Percentiles rank a stretch among this genome's conserved stretches.
Evolutionary conservation across 2,329 filamentous ascomycete genomes (phyloP).

Genomic region (Pestalotiopsis sp.): DNA sequence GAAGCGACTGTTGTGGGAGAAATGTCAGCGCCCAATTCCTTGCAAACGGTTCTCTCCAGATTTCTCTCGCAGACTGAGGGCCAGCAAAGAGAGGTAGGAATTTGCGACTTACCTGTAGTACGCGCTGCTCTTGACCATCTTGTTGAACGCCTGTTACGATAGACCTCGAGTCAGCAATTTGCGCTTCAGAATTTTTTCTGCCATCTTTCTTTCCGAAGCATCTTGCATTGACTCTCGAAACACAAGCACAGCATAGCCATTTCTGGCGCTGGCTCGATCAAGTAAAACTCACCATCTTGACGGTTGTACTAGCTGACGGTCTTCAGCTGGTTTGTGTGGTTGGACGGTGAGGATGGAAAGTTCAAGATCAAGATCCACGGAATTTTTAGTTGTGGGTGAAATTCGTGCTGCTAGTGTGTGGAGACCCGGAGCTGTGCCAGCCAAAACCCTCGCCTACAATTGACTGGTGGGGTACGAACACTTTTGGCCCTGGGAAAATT

Average conservation of each 20-base stretch:
- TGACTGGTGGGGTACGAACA: conserved; percentile 40
- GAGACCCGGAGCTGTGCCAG: conserved; percentile 12
- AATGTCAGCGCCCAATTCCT: conserved; percentile 23
- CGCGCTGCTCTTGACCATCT: conserved; percentile 94
- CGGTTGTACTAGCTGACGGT: conserved; percentile 48
- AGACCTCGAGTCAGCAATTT: conserved; percentile 97
- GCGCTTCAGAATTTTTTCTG: conserved; percentile 78
- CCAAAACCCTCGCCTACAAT: conserved; percentile 17
- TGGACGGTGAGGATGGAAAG: conserved; percentile 14
- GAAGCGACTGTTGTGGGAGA: conserved; percentile 70
- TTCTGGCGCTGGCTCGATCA: conserved; percentile 30
- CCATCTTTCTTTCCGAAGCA: conserved; percentile 77
- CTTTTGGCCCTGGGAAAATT: conserved; percentile 28
- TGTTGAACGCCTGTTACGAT: conserved; percentile 77
- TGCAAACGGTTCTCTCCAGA: not conserved
- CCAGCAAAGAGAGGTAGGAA: not conserved
- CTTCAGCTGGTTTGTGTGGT: conserved; percentile 23
- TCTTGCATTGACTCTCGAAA: conserved; percentile 85
- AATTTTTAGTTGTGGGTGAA: conserved; percentile 15
- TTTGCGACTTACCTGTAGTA: conserved; percentile 85
- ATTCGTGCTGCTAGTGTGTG: conserved; percentile 15
- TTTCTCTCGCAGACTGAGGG: not conserved
- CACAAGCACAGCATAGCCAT: conserved; percentile 27
- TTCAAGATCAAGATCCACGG: conserved; percentile 14
- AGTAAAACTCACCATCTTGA: conserved; percentile 70